phyloP scores from a whole-genome alignment of 352 stramenopile genomes.

The Albugo candida region DNA sequence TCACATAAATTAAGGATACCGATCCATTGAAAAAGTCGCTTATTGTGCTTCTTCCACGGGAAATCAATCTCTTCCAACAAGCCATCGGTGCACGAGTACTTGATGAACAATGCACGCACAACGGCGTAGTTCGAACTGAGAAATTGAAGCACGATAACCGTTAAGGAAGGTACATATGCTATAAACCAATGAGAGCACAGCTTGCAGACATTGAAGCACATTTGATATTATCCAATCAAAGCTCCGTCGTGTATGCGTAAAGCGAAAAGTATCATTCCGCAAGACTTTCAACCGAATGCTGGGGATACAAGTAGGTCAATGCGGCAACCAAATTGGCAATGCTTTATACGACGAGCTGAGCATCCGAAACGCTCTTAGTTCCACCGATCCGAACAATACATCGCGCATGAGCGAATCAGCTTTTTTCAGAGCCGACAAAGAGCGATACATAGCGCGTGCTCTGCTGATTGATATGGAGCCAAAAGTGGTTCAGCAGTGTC shows the following conservation, averaged over 20 bases:
- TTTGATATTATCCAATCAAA: too few relatives aligned
- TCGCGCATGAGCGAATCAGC: conserved; percentile 6
- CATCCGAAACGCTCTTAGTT: background rate
- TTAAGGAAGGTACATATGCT: too few relatives aligned
- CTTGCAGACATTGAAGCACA: too few relatives aligned
- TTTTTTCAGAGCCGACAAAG: conserved; percentile 8
- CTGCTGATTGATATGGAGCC: conserved; percentile 75
- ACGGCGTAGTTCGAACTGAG: too few relatives aligned
- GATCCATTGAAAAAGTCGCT: too few relatives aligned
- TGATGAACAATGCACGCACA: too few relatives aligned
- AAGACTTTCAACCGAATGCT: conserved; percentile 16
- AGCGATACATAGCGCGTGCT: conserved; percentile 21
- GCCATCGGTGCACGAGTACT: too few relatives aligned
- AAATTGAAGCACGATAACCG: too few relatives aligned
- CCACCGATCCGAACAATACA: background rate
- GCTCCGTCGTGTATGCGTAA: too few relatives aligned
- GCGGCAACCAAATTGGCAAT: conserved; percentile 48
- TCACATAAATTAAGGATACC: conserved; percentile 6
- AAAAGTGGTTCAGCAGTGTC: conserved; percentile 41
- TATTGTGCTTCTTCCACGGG: too few relatives aligned
- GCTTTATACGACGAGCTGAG: conserved; percentile 36
- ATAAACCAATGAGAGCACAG: too few relatives aligned
- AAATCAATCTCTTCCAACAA: too few relatives aligned
- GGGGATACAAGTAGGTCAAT: conserved; percentile 55
- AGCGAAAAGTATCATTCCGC: background rate